A percentile compares a stretch with the other conserved stretches of the same genome.
phyloP scores from a whole-genome alignment of 2,329 filamentous ascomycete species.

The Penicillium sp. region DNA sequence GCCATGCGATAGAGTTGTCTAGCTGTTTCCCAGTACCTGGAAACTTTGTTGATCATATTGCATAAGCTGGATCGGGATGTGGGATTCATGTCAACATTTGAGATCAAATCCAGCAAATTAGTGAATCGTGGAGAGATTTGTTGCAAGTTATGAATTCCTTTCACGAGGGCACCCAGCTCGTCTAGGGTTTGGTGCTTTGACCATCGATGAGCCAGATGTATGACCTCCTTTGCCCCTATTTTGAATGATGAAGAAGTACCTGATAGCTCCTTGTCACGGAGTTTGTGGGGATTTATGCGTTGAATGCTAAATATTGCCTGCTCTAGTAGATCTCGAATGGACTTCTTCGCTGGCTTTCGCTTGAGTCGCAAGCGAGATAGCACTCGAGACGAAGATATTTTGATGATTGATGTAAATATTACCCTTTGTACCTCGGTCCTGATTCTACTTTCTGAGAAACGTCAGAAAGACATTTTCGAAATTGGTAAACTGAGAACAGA shows the following conservation, averaged over 20 bases:
- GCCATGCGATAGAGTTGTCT: slow-evolving; percentile 38
- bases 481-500: slow-evolving; percentile 9
- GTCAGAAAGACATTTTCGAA: slow-evolving; percentile 9
- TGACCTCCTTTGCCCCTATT: slow-evolving; percentile 22
- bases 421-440: neutral
- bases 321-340: slow-evolving; percentile 15
- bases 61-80: slow-evolving; percentile 23
- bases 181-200: slow-evolving; percentile 26
- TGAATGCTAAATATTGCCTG: slow-evolving; percentile 7
- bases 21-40: slow-evolving; percentile 44
- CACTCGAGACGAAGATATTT: slow-evolving; percentile 38
- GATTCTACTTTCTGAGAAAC: slow-evolving; percentile 1
- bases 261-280: slow-evolving; percentile 15
- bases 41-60: slow-evolving; percentile 43
- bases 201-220: slow-evolving; percentile 31
- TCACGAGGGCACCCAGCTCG: slow-evolving; percentile 32
- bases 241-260: slow-evolving; percentile 17
- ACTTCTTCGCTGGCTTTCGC: slow-evolving; percentile 9
- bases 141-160: slow-evolving; percentile 32
- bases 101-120: slow-evolving; percentile 25
- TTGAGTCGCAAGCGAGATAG: slow-evolving; percentile 31
- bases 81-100: slow-evolving; percentile 22
- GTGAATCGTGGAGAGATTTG: slow-evolving; percentile 11
- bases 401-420: slow-evolving; percentile 33
- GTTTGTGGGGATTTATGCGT: slow-evolving; percentile 3